Evolutionary conservation across 192 early-diverging fungal species (phyloP), one percentile per base, ranked within the genome.

Genomic region (Rhizoclosmatium globosum): DNA sequence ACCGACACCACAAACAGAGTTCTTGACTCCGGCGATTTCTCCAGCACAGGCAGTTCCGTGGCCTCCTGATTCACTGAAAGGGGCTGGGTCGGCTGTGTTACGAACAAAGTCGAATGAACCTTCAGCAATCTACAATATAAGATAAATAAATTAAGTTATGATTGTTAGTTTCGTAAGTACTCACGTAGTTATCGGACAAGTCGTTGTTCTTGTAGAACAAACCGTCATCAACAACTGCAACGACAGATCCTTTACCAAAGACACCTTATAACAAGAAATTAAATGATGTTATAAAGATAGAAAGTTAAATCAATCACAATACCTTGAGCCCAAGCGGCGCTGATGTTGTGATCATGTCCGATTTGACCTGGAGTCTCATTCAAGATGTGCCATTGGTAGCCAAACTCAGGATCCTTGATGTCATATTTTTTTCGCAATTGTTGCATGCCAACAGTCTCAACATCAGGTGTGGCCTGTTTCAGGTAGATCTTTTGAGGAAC

Each of bases 31-130:
- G 0, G 96, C 97, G 45, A 99, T 94, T 83, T 96, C 92, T 13
- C 97, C 97, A 3, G 97, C 97, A 82, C 96, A 99, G 59, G 96
- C 82, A 13, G 97, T 99, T 50, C 97, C 97, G 79, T 99, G 97
- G 62, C 87, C 87, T 77, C 97, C 96, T 45, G 93, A 90, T 15
- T 42, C 50, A 0, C 91, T 71, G 56, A 84, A 82, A 44, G 96
- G 97, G 48, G 87, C 87, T 15, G 96, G 95, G 53, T 91, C 78
- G 41, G 85, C 83, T 3, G 82, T 90, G 66, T 91, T 86, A 70
- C 93, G 91, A 75, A 96, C 96, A 70, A 70, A 70, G 45, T 70
- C 68, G 45, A 17, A 70, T 0, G 97, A 99, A 4, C 96, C 96
- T 47, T 82, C 89, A 6, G 88, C 92, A 79, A 84, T 87, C 93